A percentile compares a stretch with the other conserved stretches of the same genome.
phyloP scores from a whole-genome alignment of 2,329 filamentous ascomycete species.

The Penicillium sp. region DNA sequence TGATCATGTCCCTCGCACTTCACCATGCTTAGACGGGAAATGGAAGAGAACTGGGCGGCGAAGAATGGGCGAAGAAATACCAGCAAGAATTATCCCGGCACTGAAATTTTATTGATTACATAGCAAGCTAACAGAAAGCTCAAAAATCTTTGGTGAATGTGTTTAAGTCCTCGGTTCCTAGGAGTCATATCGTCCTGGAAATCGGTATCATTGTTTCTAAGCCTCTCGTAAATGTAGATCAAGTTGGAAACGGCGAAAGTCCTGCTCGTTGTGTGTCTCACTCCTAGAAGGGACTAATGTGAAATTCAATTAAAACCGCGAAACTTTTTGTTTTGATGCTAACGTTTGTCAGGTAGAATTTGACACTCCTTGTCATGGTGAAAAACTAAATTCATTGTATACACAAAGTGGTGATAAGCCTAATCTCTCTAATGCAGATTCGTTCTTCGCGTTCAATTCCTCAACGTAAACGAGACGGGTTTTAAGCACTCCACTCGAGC shows the following conservation, averaged over 20 bases:
- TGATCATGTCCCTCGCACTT: neutral
- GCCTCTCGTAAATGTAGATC: neutral
- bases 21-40: neutral
- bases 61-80: neutral
- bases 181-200: neutral
- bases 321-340: neutral
- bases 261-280: neutral
- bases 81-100: neutral
- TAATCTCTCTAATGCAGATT: too few species aligned
- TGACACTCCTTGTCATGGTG: too few species aligned
- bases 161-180: neutral
- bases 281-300: neutral
- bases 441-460: too few species aligned
- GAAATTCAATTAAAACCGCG: neutral
- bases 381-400: too few species aligned
- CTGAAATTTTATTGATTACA: neutral
- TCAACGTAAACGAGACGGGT: too few species aligned
- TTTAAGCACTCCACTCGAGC: too few species aligned
- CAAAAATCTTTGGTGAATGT: neutral
- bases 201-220: neutral
- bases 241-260: neutral
- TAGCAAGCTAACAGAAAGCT: neutral
- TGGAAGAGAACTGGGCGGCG: neutral
- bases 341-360: too few species aligned
- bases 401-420: too few species aligned